Evolutionary conservation across 2,329 filamentous ascomycete species (phyloP).

Genomic region (Rosellinia necatrix): DNA sequence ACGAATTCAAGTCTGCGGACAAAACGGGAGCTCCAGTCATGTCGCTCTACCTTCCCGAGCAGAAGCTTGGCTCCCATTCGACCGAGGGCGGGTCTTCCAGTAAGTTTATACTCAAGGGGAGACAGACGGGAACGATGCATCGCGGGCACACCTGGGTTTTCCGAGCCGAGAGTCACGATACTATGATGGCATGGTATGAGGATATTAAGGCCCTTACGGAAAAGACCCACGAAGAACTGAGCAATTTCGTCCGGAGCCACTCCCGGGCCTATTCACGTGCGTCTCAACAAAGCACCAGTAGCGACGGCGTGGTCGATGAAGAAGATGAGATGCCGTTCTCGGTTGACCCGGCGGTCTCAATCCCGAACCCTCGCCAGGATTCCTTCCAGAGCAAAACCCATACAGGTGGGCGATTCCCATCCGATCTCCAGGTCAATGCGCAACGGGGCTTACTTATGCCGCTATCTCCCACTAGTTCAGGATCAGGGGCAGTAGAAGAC

Average conservation of each 20-base stretch:
- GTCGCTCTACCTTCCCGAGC: slow-evolving; percentile 93
- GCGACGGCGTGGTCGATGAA: slow-evolving; percentile 78
- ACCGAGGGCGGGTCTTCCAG: slow-evolving; percentile 81
- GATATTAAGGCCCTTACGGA: slow-evolving; percentile 91
- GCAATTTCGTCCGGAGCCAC: slow-evolving; percentile 83
- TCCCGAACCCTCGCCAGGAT: slow-evolving; percentile 55
- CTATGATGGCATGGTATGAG: slow-evolving; percentile 96
- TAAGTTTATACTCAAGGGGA: slow-evolving; percentile 97
- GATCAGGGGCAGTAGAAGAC: slow-evolving; percentile 59
- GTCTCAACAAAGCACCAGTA: slow-evolving; percentile 67
- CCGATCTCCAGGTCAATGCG: slow-evolving; percentile 82
- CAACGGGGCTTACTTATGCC: slow-evolving; percentile 79
- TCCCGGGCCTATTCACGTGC: slow-evolving; percentile 75
- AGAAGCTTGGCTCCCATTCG: slow-evolving; percentile 93
- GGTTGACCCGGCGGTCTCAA: slow-evolving; percentile 55
- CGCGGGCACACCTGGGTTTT: slow-evolving; percentile 77
- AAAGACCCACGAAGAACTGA: slow-evolving; percentile 84
- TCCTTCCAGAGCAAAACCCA: slow-evolving; percentile 69
- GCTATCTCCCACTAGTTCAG: slow-evolving; percentile 80
- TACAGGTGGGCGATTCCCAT: slow-evolving; percentile 96
- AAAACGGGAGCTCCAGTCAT: slow-evolving; percentile 90
- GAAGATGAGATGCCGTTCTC: slow-evolving; percentile 69
- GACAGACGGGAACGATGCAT: slow-evolving; percentile 91
- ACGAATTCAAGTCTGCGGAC: slow-evolving; percentile 99
- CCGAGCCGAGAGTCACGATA: slow-evolving; percentile 77